Evolutionary conservation across 1,284 basidiomycete species (phyloP).

Genomic region (Neotropicomus parvogracilis): DNA sequence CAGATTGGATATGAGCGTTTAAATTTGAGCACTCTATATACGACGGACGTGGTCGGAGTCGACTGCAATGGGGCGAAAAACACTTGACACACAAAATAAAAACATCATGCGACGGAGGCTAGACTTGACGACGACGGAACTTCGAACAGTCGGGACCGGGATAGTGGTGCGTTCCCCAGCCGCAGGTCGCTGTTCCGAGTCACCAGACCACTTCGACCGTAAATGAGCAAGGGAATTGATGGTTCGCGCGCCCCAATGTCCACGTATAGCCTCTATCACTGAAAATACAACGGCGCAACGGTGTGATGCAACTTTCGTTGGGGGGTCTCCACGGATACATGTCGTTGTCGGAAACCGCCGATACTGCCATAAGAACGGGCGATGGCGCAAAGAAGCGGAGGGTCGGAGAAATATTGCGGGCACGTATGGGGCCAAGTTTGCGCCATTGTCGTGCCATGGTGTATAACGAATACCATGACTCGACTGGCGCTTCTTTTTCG

Average conservation of each 20-base stretch:
- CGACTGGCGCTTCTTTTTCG: neutral
- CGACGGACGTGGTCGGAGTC: neutral
- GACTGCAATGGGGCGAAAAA: neutral
- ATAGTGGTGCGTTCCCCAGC: neutral
- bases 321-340: neutral
- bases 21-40: neutral
- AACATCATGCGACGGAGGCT: neutral
- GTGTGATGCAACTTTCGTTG: neutral
- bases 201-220: neutral
- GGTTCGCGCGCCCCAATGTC: neutral
- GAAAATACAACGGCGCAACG: neutral
- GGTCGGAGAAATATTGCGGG: neutral
- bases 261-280: neutral
- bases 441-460: neutral
- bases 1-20: neutral
- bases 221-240: constrained; percentile 13
- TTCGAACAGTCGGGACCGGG: constrained; percentile 12
- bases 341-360: neutral
- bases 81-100: neutral
- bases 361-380: neutral
- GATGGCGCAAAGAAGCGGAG: neutral
- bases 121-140: neutral
- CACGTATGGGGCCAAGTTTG: neutral
- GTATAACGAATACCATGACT: too few species aligned
- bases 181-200: constrained; percentile 3